phyloP scores from a whole-genome alignment of 768 basidiomycete genomes.

The Tulasnella calospora region DNA sequence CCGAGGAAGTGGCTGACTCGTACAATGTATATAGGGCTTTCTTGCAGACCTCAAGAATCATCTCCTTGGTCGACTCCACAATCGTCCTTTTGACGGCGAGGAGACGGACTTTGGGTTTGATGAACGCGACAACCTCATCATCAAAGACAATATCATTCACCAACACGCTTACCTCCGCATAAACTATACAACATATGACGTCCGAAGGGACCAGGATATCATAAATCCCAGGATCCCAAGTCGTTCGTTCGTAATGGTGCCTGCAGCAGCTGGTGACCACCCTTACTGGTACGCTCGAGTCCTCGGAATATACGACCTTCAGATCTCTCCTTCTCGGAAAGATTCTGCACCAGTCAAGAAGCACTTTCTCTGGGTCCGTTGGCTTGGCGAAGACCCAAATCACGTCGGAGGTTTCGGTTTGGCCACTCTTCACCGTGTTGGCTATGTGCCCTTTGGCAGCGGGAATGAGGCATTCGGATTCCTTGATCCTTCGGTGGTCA shows the following conservation, averaged over 20 bases:
- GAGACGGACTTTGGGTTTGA: background rate
- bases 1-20: no score
- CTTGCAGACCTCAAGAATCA: background rate
- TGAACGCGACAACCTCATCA: background rate
- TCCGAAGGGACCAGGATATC: slow-evolving; percentile 15
- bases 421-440: background rate
- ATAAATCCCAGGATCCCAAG: slow-evolving; percentile 12
- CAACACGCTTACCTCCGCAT: background rate
- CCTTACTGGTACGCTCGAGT: slow-evolving; percentile 27
- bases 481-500: background rate
- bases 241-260: slow-evolving; percentile 6
- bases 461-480: background rate
- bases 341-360: background rate
- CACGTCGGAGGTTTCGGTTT: background rate
- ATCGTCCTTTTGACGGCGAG: slow-evolving; percentile 9
- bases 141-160: slow-evolving; percentile 1
- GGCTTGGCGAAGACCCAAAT: background rate
- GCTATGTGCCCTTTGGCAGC: background rate
- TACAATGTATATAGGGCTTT: background rate
- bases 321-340: background rate
- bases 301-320: slow-evolving; percentile 26
- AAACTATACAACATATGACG: slow-evolving; percentile 26
- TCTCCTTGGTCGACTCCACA: background rate
- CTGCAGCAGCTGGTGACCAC: background rate
- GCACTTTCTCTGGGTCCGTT: background rate